Evolutionary conservation across 108 stramenopile genomes (phyloP), one percentile per base, ranked within the genome.

Genomic region (Thalassiosira profunda): DNA sequence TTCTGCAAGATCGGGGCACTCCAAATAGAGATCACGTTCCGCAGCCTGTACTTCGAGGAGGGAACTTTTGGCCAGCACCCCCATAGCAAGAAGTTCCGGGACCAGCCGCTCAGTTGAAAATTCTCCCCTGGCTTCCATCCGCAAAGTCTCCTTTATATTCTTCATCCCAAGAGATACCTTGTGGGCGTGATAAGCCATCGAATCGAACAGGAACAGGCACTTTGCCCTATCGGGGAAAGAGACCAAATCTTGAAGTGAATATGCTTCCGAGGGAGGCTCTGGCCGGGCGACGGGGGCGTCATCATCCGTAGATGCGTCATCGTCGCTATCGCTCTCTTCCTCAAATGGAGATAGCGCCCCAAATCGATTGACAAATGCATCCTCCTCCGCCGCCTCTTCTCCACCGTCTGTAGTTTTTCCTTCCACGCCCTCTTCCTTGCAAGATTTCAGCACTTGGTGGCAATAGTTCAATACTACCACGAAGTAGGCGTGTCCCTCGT

Each of bases 141-240:
- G 49, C 49, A 51, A 31, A 4, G 49, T 51, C 15, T 51, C 49
- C 49, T 26, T 51, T 0, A 28, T 5, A 5, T 51, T 28, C 30
- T 21, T 4, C 20, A 51, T 14, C 4, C 5, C 1, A 14, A 3
- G 26, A 0, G 0, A 31, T 14, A 31, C 26, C 2, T 17, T 6
- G 49, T 51, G 49, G 3, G 49, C 49, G 30, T 51, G 24, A 6
- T 26, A 51, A 31, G 49, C 49, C 49, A 51, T 51, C 5, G 49
- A 31, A 28, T 51, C 49, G 30, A 51, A 51, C 30, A 51, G n/a
- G n/a, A 51, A 51, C 30, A 51, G 49, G 15, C 49, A 51, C 25
- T 51, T 51, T 12, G 49, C 5, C n/a, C 6, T 1, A 1, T 17
- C 17, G n/a, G 49, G 49, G 18, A 51, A 51, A n/a, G 14, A 7